A percentile compares a stretch with the other conserved stretches of the same genome.
Evolutionary conservation across 768 basidiomycete genomes (phyloP).

Genomic region (Russula ochroleuca): DNA sequence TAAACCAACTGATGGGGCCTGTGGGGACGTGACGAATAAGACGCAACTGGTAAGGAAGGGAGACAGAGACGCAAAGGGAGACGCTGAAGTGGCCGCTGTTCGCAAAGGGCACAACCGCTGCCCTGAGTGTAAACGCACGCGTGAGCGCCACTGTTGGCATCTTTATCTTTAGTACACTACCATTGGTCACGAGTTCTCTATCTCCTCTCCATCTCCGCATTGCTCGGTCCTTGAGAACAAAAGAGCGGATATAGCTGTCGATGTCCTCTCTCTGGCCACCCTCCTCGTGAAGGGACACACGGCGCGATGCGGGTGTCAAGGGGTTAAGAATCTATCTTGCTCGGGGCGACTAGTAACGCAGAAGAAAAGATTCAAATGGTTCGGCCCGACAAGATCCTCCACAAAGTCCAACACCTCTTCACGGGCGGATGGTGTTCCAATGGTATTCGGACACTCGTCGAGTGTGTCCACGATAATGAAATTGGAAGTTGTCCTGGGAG

Average conservation of each 20-base stretch:
- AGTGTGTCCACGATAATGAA: not conserved
- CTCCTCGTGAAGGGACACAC: not conserved
- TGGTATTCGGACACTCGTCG: not conserved
- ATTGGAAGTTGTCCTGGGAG: not conserved
- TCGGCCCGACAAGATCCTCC: not conserved
- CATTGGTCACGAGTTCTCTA: not conserved
- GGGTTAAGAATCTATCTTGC: not conserved
- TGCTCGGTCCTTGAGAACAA: not conserved
- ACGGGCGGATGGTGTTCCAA: not conserved
- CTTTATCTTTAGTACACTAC: too few relatives aligned
- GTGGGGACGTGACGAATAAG: too few relatives aligned
- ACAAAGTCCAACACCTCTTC: not conserved
- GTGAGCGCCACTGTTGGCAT: too few relatives aligned
- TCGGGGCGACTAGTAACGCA: not conserved
- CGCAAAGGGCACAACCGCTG: too few relatives aligned
- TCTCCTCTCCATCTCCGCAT: not conserved
- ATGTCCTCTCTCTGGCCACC: not conserved
- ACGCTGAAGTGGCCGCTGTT: too few relatives aligned
- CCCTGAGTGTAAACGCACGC: too few relatives aligned
- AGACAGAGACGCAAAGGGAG: too few relatives aligned
- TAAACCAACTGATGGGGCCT: too few relatives aligned
- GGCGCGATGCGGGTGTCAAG: not conserved
- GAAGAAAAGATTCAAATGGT: not conserved
- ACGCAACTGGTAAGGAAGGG: too few relatives aligned
- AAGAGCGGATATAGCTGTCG: not conserved